Evolutionary conservation across 306 rosid genomes (phyloP).

Genomic region (Begonia peltatifolia): DNA sequence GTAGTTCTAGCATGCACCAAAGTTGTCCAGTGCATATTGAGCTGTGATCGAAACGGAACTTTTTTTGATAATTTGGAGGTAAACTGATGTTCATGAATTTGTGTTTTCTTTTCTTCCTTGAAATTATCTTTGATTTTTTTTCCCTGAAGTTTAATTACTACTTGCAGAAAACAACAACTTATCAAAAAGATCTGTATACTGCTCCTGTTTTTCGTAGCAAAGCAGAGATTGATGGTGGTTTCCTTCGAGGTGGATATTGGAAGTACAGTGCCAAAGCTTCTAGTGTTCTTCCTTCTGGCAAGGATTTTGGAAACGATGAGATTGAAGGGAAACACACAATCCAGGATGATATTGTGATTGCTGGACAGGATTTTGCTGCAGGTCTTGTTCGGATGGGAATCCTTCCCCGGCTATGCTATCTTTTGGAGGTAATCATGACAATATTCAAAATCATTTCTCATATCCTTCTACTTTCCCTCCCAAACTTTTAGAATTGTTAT

Average conservation of each 20-base stretch:
- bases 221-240: constrained; percentile 69
- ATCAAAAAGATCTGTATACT: constrained; percentile 49
- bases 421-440: constrained; percentile 53
- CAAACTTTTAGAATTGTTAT: too few species aligned
- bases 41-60: constrained; percentile 67
- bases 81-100: background rate
- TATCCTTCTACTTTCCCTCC: too few species aligned
- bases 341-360: constrained; percentile 83
- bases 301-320: constrained; percentile 41
- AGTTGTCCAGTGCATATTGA: constrained; percentile 52
- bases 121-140: constrained; percentile 2
- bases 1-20: constrained; percentile 69
- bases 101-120: constrained; percentile 1
- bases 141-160: constrained; percentile 4
- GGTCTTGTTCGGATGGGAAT: constrained; percentile 92
- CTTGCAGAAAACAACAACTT: constrained; percentile 42
- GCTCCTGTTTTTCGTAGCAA: constrained; percentile 83
- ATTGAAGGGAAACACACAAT: constrained; percentile 62
- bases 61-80: constrained; percentile 68
- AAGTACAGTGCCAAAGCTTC: constrained; percentile 86
- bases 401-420: constrained; percentile 66
- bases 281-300: constrained; percentile 40
- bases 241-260: constrained; percentile 89
- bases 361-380: constrained; percentile 85
- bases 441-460: background rate